These are phyloP conservation scores for Scheffersomyces cryptocercus DNA, from an alignment of 1,139 yeast genomes.

Conservation along the genomic window DNA sequence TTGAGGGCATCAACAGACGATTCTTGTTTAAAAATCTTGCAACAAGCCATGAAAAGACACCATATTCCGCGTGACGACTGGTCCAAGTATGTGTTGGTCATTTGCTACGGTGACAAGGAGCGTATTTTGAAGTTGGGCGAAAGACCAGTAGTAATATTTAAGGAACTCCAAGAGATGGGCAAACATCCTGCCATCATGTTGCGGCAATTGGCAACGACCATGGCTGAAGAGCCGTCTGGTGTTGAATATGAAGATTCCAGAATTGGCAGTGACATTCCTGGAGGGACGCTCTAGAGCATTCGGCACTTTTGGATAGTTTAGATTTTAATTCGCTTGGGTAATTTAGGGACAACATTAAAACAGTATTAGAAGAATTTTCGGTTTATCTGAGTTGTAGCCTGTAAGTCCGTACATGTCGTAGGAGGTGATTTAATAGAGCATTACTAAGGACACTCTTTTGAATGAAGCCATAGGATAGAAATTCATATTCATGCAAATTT, in stretches of 20 bases:
- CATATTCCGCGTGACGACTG: conserved; percentile 79
- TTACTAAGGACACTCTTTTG: too few species aligned
- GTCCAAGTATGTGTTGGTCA: conserved; percentile 85
- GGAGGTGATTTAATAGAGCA: too few species aligned
- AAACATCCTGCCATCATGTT: conserved; percentile 93
- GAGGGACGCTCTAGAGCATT: conserved; percentile 44
- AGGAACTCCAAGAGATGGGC: conserved; percentile 84
- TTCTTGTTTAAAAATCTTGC: conserved; percentile 85
- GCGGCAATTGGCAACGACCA: conserved; percentile 63
- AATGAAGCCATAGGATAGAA: too few species aligned
- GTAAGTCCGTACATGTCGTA: too few species aligned
- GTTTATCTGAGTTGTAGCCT: too few species aligned
- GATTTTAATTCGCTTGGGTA: too few species aligned
- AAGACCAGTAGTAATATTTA: conserved; percentile 85
- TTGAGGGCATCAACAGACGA: conserved; percentile 88
- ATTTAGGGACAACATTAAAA: too few species aligned
- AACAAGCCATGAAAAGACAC: conserved; percentile 87
- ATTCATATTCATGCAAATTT: too few species aligned
- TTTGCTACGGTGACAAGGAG: conserved; percentile 90
- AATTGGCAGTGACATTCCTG: conserved; percentile 54
- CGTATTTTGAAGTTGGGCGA: conserved; percentile 82
- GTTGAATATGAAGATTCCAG: conserved; percentile 43
- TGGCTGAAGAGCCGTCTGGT: conserved; percentile 30
- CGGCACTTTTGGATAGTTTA: too few species aligned
- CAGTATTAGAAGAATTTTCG: too few species aligned